A percentile compares a stretch with the other conserved stretches of the same genome.
These are phyloP conservation scores for Peniophora sp. DNA, from an alignment of 1,284 basidiomycete species.

Conservation along the genomic window DNA sequence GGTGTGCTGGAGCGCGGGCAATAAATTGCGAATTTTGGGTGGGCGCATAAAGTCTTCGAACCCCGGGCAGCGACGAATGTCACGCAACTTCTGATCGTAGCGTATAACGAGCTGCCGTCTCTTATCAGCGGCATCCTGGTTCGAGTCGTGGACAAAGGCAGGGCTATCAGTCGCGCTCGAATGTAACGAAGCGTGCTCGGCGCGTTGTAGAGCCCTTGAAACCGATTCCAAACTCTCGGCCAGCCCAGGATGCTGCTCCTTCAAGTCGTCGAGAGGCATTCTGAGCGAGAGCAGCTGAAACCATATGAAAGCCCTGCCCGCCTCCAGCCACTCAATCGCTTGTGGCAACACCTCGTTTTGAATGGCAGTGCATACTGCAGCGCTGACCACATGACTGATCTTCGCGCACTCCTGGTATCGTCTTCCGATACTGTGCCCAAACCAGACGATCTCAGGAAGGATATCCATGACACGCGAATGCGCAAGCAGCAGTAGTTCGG, in stretches of 20 bases:
- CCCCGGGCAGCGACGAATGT: constrained; percentile 2
- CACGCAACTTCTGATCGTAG: not conserved
- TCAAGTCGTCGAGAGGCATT: not conserved
- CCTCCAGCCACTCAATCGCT: not conserved
- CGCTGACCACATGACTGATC: not conserved
- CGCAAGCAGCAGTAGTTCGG: not conserved
- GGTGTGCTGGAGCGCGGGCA: not conserved
- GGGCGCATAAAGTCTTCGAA: constrained; percentile 5
- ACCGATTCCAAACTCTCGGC: not conserved
- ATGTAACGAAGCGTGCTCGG: no score
- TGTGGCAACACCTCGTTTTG: not conserved
- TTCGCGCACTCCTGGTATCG: not conserved
- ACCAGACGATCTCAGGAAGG: not conserved
- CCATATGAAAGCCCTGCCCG: not conserved
- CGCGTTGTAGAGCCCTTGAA: not conserved
- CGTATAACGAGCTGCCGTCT: not conserved
- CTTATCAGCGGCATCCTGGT: not conserved
- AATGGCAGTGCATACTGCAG: not conserved
- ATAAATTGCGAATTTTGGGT: not conserved
- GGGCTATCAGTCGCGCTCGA: no score
- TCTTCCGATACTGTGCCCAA: not conserved
- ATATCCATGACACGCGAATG: constrained; percentile 12
- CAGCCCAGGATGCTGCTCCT: not conserved
- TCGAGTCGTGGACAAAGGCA: not conserved
- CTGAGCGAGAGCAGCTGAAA: not conserved